These are phyloP conservation scores for Mayamaea pseudoterrestris DNA, from an alignment of 108 stramenopile species.

Conservation along the genomic window DNA sequence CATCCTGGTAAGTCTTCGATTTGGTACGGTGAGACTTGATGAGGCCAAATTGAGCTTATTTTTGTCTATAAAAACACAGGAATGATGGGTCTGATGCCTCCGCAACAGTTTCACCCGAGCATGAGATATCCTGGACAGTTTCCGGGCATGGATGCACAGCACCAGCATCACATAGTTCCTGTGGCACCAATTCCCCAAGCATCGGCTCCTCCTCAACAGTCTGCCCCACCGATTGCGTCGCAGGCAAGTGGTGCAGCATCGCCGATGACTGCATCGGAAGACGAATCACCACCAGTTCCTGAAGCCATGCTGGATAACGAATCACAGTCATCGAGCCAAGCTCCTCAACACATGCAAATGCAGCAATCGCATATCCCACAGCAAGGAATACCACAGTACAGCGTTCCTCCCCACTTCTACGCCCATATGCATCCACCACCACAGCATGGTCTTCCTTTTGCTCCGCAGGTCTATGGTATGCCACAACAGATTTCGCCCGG, in stretches of 20 bases:
- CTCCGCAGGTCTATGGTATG: too few species aligned
- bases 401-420: too few species aligned
- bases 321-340: too few species aligned
- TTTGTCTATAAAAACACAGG: conserved; percentile 16
- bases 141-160: conserved; percentile 33
- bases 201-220: conserved; percentile 1
- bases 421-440: too few species aligned
- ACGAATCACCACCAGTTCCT: too few species aligned
- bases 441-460: too few species aligned
- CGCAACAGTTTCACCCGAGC: conserved; percentile 29
- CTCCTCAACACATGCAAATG: too few species aligned
- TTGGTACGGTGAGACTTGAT: background rate
- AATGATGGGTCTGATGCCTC: conserved; percentile 68
- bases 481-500: too few species aligned
- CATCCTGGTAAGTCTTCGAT: conserved; percentile 4
- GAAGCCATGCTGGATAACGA: too few species aligned
- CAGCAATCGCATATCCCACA: too few species aligned
- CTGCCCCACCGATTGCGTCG: conserved; percentile 1
- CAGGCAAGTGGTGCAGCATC: conserved; percentile 2
- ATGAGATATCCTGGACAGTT: conserved; percentile 47
- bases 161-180: conserved; percentile 14
- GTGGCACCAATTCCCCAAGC: conserved; percentile 1
- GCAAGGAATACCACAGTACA: too few species aligned
- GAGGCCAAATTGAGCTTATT: conserved; percentile 3
- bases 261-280: too few species aligned